phyloP scores from a whole-genome alignment of 2,329 filamentous ascomycete species.

The Fusarium sp. region DNA sequence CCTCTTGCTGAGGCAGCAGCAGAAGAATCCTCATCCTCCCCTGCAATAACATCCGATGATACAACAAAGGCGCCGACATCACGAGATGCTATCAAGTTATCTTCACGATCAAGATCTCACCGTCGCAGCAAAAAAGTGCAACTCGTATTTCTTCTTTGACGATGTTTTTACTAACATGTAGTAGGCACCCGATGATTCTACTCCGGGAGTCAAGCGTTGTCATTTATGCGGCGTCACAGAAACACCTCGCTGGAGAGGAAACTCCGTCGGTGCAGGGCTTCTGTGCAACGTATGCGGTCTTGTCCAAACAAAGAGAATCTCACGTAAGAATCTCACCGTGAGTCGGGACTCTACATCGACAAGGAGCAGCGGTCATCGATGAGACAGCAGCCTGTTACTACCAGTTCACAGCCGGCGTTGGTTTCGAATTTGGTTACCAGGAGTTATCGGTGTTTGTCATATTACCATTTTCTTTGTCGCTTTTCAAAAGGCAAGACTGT shows the following conservation, averaged over 20 bases:
- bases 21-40: neutral
- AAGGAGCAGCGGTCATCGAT: neutral
- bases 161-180: neutral
- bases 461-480: too few relatives aligned
- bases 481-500: neutral
- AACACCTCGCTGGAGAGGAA: slow-evolving; percentile 3
- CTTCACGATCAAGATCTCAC: neutral
- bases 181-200: neutral
- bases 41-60: neutral
- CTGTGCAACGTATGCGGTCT: neutral
- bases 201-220: neutral
- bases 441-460: neutral
- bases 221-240: neutral
- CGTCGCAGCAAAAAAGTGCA: neutral
- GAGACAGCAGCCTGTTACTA: neutral
- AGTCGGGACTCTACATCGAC: neutral
- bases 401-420: neutral
- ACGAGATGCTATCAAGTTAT: neutral
- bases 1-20: neutral
- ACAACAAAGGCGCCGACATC: neutral
- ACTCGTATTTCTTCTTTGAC: neutral
- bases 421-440: too few relatives aligned
- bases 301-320: neutral
- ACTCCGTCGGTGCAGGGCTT: neutral
- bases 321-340: neutral